Base-by-base conservation (phyloP, 345 rosid genomes). In the Salix suchowensis region DNA sequence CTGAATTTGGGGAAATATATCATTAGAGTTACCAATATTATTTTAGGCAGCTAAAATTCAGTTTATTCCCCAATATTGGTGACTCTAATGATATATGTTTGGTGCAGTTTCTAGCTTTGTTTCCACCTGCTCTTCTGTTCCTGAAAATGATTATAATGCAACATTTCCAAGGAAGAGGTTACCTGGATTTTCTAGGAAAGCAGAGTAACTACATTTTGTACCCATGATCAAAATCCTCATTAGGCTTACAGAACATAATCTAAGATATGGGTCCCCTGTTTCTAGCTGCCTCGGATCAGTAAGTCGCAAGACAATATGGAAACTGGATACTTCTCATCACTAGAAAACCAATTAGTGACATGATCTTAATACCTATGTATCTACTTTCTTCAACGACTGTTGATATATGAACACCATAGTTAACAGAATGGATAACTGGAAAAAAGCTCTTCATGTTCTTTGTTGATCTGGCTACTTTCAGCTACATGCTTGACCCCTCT, bases 381-480 rank as follows among this genome's bases (percentile, higher is more conserved):
- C 65, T 18, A 19, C 54, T 50, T 21, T 71, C 34, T 60, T 36
- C 23, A 37, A 72, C 44, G 58, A 72, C 30, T 36, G 32, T 58
- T 1, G 12, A 23, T 7, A 58, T 30, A 58, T 13, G 66, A 58
- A 3, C 39, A 36, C 11, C 30, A 37, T 21, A 3, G 46, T 26
- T 26, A 55, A 23, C 19, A 54, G 12, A 40, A 32, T 72, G 42
- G 62, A 65, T 28, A 36, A 58, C 68, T 42, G 18, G 14, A 34
- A 71, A 77, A 61, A 28, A 61, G 7, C 37, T 37, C 46, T n/a
- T 14, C 70, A 52, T 3, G 64, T 67, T 65, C 54, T 50, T 55
- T 26, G 28, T 74, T 50, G 30, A 75, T 60, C 52, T 42, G 58
- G 65, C 70, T 24, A 65, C 65, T 81, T 74, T 50, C 62, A 40